Evolutionary conservation across 257 asterid genomes (phyloP), one percentile per base, ranked within the genome.

Genomic region (Hygrophila difformis): DNA sequence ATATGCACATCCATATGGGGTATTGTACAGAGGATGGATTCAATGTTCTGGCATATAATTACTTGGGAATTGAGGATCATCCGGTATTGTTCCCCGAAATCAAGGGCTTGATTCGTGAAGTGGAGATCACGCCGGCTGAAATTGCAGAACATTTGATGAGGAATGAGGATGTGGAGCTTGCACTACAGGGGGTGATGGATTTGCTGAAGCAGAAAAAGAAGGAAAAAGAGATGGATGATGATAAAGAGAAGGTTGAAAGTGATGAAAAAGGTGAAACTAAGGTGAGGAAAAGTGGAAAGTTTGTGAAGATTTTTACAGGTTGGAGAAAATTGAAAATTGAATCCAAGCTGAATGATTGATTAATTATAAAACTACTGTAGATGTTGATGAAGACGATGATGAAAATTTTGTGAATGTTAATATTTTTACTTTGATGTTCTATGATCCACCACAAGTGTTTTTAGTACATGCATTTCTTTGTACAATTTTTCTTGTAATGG

Each of bases 61-160:
- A 84, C 53, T 50, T 81, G 42, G 86, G 72, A 18, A 47, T 77
- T 4, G 1, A 33, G 1, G 75, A 68, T 43, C 67, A 75, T 26
- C 69, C 60, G 3, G 43, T 22, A 36, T 39, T 48, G 1, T 65
- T 75, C 22, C 57, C 38, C 5, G 74, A 50, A 57, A 73, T 84
- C 4, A 73, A 69, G 41, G 48, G 31, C 36, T 39, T 84, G 39
- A 70, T 84, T 18, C 33, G 65, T 20, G 65, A 73, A 16, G 64
- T 63, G 2, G 64, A 77, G 55, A 63, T 62, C 3, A 68, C 75
- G 6, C 95, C 95, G 7, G 93, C 93, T 2, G 95, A 77, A 55
- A 36, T 81, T 12, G 95, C 93, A 12, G 95, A 84, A 72, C 84
- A 81, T 31, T 59, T 84, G 62, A 81, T 84, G 95, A 70, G 93